phyloP scores from a whole-genome alignment of 2,329 filamentous ascomycete genomes.

The Colletotrichum tropicicola region DNA sequence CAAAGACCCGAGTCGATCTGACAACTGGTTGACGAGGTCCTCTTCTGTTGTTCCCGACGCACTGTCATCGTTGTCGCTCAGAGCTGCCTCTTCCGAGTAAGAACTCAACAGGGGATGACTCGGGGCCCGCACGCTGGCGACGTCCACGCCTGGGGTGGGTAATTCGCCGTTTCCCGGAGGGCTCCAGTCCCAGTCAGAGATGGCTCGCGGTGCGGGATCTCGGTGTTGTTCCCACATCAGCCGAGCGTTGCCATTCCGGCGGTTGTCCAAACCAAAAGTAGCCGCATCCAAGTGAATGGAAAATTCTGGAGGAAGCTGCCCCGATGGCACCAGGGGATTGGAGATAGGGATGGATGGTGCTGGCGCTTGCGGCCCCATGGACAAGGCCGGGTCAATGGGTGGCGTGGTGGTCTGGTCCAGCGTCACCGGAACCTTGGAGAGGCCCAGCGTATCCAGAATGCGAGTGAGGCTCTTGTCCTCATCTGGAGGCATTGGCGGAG shows the following conservation, averaged over 20 bases:
- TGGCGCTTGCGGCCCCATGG: not conserved
- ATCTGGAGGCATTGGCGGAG: conserved; percentile 43
- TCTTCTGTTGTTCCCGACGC: conserved; percentile 20
- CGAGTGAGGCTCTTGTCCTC: conserved; percentile 23
- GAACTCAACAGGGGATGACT: not conserved
- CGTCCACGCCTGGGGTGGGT: not conserved
- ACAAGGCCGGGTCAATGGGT: not conserved
- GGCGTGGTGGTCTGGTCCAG: not conserved
- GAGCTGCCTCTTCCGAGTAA: conserved; percentile 8
- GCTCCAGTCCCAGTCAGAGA: conserved; percentile 11
- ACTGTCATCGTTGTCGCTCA: conserved; percentile 31
- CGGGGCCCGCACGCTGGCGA: not conserved
- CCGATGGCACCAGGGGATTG: not conserved
- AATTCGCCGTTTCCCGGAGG: not conserved
- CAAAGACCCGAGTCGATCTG: conserved; percentile 36
- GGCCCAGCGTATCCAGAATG: conserved; percentile 12
- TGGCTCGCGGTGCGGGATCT: not conserved
- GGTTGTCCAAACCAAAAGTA: not conserved
- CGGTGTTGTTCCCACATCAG: not conserved
- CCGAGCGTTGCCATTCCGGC: not conserved
- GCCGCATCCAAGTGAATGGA: not conserved
- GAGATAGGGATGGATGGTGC: not conserved
- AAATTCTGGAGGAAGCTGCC: not conserved
- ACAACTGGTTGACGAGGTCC: conserved; percentile 37
- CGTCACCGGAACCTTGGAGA: not conserved